Percentiles rank a stretch among this genome's conserved stretches.
These are phyloP conservation scores for Sonneratia alba DNA, from an alignment of 345 rosid genomes.

Conservation along the genomic window DNA sequence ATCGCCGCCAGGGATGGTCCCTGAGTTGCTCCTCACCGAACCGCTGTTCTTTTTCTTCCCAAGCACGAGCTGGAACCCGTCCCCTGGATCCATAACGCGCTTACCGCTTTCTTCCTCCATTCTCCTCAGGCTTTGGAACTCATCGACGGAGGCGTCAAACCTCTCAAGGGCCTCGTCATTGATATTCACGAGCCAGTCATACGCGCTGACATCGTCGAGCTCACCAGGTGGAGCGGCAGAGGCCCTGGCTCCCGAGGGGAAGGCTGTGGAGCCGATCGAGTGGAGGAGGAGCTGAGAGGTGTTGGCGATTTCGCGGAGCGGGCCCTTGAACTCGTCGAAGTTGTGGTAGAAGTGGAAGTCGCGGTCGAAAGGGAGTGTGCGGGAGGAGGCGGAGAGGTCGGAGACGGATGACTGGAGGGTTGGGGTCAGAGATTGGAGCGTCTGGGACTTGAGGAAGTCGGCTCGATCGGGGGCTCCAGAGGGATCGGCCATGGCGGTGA, in stretches of 20 bases:
- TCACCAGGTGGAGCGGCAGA: conserved; percentile 27
- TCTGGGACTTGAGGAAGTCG: conserved; percentile 14
- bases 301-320: conserved; percentile 32
- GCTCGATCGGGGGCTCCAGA: conserved; percentile 16
- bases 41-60: conserved; percentile 60
- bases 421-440: conserved; percentile 27
- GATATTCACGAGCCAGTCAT: conserved; percentile 58
- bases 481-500: conserved; percentile 12
- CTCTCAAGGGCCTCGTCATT: conserved; percentile 67
- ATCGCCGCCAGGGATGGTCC: conserved; percentile 8
- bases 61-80: conserved; percentile 66
- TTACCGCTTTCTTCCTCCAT: conserved; percentile 39
- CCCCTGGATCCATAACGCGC: conserved; percentile 12
- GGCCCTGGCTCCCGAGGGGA: conserved; percentile 22
- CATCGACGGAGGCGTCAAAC: conserved; percentile 51
- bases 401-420: conserved; percentile 44
- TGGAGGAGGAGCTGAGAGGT: conserved; percentile 44
- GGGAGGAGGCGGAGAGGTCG: conserved; percentile 37
- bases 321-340: conserved; percentile 62
- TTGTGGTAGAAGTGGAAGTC: conserved; percentile 84
- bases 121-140: conserved; percentile 32
- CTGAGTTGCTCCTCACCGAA: conserved; percentile 9
- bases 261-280: conserved; percentile 42
- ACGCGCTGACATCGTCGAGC: conserved; percentile 32
- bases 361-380: conserved; percentile 45